Evolutionary conservation across 345 rosid genomes (phyloP), one percentile per base, ranked within the genome.

Genomic region (Lepidium didymum): DNA sequence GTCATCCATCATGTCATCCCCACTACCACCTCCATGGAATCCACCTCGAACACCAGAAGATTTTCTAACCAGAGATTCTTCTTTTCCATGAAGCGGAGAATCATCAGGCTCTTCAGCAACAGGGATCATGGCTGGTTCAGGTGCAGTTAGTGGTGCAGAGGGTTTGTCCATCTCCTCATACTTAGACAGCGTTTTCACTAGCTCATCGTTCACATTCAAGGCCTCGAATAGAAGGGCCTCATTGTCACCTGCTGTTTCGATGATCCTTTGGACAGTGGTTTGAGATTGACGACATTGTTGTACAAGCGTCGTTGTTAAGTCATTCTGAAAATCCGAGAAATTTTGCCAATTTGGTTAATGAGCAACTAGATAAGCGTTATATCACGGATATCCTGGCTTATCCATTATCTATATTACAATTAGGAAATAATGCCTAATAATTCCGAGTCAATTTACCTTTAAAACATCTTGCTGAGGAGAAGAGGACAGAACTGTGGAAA

Each of bases 1-100:
- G 77, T 95, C 99, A 80, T 91, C 99, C 93, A 91, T 86, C 99
- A 91, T 84, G 77, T 83, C 93, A 8, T 95, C 99, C 0, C 81
- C 84, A 82, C 83, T 87, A 58, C 89, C 61, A 73, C 77, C 86
- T 45, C 69, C 78, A 14, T 29, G 74, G 44, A 74, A 54, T 15
- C 86, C 88, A 41, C 81, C 81, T 21, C 80, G 87, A 18, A 80
- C 70, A 56, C 90, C 83, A 4, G 90, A 83, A 12, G 90, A 85
- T 79, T 86, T 91, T 70, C 99, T 83, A 36, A 86, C 56, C 82
- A 91, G 80, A 31, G 90, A 76, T 73, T 81, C 77, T 80, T 80
- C 81, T 85, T 60, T 68, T 86, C 93, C 78, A 34, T 67, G 43
- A 52, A 59, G 36, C 0, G 93, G 90, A 7, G 91, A 86, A 21